Evolutionary conservation across 768 basidiomycete genomes (phyloP), one percentile per base, ranked within the genome.

Genomic region (Kwoniella bestiolae): DNA sequence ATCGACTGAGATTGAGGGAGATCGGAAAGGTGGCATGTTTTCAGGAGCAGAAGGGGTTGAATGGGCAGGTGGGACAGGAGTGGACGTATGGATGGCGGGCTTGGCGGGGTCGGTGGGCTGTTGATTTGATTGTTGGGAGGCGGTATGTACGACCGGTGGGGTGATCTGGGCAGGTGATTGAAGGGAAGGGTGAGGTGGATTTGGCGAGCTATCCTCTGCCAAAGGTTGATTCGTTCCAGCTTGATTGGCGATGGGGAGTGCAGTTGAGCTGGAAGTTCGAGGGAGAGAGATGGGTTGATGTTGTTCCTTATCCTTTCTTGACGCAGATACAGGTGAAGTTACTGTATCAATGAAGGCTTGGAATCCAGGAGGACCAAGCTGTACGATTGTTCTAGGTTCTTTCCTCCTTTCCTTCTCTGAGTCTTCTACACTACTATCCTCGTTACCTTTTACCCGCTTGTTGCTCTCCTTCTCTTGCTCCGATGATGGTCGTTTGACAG

Each of bases 331-430:
- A 28, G 50, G 9, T 5, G 50, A 16, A 12, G 9, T 51, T 12
- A 29, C 35, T 2, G 18, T 21, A 23, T 38, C 5, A 21, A 44
- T 34, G 3, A 44, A 16, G 14, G 56, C 38, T 31, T 46, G 57
- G 21, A 16, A 55, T 31, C 51, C 55, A 16, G 63, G 63, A 18
- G 63, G 63, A 21, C 63, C 56, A 16, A 64, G 35, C 18, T 64
- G 53, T 3, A 31, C 41, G 2, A 9, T 16, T 21, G 28, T 2
- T 45, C 23, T 6, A 26, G 26, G 4, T 47, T 35, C 21, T 29
- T 47, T 47, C 21, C 18, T 0, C 21, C 14, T 59, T 29, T 9
- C 3, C 34, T 26, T 14, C 35, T 56, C 28, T 18, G 34, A 34
- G 55, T 11, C 35, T 25, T 32, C 18, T 56, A n/a, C n/a, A n/a